Percentiles rank a stretch among this genome's conserved stretches.
These are phyloP conservation scores for Hypoxylon cercidicola DNA, from an alignment of 495 filamentous ascomycete species.

Conservation along the genomic window DNA sequence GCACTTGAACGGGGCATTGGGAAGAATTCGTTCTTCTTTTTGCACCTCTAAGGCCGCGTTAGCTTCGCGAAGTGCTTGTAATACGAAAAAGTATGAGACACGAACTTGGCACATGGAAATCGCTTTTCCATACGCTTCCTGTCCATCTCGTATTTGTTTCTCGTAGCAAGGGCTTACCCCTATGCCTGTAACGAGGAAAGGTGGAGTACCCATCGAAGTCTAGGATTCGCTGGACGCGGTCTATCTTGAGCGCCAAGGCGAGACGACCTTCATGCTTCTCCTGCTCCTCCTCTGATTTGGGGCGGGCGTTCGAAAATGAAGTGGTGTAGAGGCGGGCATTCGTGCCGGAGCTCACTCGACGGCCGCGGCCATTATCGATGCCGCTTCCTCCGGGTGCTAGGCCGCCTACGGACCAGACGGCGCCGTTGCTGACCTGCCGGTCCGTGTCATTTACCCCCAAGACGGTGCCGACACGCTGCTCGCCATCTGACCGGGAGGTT, in stretches of 20 bases:
- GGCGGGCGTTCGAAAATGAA: conserved; percentile 63
- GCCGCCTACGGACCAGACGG: conserved; percentile 86
- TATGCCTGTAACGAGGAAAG: conserved; percentile 40
- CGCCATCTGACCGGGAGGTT: conserved; percentile 46
- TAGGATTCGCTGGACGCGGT: conserved; percentile 71
- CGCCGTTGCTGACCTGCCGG: conserved; percentile 69
- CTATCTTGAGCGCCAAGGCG: conserved; percentile 85
- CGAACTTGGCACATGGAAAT: conserved; percentile 62
- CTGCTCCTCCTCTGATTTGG: conserved; percentile 58
- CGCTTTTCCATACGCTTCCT: conserved; percentile 68
- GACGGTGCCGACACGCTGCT: conserved; percentile 50
- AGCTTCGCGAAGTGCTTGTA: background rate
- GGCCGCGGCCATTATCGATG: conserved; percentile 69
- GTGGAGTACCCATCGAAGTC: conserved; percentile 55
- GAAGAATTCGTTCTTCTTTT: conserved; percentile 58
- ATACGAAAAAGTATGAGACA: conserved; percentile 10
- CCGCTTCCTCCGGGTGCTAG: conserved; percentile 62
- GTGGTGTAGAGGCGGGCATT: conserved; percentile 80
- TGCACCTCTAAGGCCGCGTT: conserved; percentile 11
- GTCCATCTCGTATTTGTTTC: conserved; percentile 61
- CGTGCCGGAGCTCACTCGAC: conserved; percentile 72
- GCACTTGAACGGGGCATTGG: conserved; percentile 80
- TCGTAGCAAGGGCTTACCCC: conserved; percentile 18
- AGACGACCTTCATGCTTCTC: conserved; percentile 79
- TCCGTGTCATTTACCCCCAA: conserved; percentile 48